Percentiles rank a stretch among this genome's conserved stretches.
Conservation (phyloP, 148 eudicot genomes). For the Rhododendron kiyosumense region DNA sequence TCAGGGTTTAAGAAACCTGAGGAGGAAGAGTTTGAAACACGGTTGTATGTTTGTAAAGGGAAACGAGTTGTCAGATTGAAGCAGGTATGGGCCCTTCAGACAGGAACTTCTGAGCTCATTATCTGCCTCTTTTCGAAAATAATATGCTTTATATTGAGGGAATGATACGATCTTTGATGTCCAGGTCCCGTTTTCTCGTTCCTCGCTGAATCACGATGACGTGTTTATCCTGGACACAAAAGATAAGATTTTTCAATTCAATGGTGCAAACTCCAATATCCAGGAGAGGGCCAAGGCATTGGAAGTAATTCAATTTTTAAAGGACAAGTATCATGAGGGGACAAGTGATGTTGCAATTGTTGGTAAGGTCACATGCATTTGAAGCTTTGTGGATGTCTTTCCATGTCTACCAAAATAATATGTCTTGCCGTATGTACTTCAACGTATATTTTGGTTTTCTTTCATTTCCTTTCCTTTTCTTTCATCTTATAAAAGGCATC, state of each 20-base stretch:
- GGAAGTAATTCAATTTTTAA: conserved; percentile 88
- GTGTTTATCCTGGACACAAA: conserved; percentile 91
- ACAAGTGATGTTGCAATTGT: conserved; percentile 89
- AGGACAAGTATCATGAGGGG: conserved; percentile 89
- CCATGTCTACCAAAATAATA: background rate
- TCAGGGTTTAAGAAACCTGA: conserved; percentile 87
- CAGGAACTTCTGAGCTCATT: background rate
- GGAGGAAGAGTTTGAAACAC: conserved; percentile 95
- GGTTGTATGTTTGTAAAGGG: conserved; percentile 81
- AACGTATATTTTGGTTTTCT: background rate
- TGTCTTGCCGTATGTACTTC: background rate
- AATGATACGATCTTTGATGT: conserved; percentile 14
- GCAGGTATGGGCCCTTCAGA: conserved; percentile 49
- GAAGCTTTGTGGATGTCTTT: background rate
- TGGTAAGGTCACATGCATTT: conserved; percentile 46
- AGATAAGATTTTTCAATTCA: conserved; percentile 94
- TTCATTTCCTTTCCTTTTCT: background rate
- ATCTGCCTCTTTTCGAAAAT: background rate
- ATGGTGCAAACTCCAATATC: conserved; percentile 97
- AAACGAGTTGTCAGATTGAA: conserved; percentile 84
- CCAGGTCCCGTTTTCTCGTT: conserved; percentile 97
- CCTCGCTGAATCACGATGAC: conserved; percentile 94
- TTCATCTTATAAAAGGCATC: background rate
- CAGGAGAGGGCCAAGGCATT: conserved; percentile 98
- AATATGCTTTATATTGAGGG: background rate